Percentiles rank a stretch among this genome's conserved stretches.
Evolutionary conservation across 495 filamentous ascomycete species (phyloP).

Genomic region (Talaromyces adpressus): DNA sequence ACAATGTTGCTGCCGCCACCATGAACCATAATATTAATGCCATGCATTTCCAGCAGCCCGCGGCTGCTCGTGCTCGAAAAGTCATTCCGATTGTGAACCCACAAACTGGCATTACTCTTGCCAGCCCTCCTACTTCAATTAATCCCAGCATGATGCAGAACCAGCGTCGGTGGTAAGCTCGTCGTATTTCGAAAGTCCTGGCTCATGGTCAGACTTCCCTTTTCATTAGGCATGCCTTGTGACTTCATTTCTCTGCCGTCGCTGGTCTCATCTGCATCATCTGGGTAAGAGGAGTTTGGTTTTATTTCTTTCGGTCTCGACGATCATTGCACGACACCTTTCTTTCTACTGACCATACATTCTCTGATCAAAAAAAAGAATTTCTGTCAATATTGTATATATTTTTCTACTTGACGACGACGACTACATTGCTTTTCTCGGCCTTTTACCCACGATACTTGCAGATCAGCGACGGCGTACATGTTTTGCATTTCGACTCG

Average conservation of each 20-base stretch:
- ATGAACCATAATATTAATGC: constrained; percentile 39
- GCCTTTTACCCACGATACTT: constrained; percentile 3
- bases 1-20: constrained; percentile 32
- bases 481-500: constrained; percentile 2
- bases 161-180: constrained; percentile 53
- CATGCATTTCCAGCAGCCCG: constrained; percentile 78
- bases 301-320: constrained; percentile 3
- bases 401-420: constrained; percentile 5
- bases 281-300: neutral
- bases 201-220: neutral
- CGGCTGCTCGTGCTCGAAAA: constrained; percentile 82
- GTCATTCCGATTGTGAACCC: constrained; percentile 99
- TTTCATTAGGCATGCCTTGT: constrained; percentile 7
- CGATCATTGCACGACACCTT: constrained; percentile 1
- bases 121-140: constrained; percentile 86
- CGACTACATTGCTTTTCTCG: neutral
- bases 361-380: neutral
- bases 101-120: constrained; percentile 75
- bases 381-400: constrained; percentile 7
- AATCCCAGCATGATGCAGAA: constrained; percentile 80
- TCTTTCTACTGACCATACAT: constrained; percentile 1
- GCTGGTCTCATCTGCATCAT: constrained; percentile 4
- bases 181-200: neutral
- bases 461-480: constrained; percentile 8
- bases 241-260: constrained; percentile 2